phyloP scores from a whole-genome alignment of 345 rosid species.

The Rhodamnia argentea region DNA sequence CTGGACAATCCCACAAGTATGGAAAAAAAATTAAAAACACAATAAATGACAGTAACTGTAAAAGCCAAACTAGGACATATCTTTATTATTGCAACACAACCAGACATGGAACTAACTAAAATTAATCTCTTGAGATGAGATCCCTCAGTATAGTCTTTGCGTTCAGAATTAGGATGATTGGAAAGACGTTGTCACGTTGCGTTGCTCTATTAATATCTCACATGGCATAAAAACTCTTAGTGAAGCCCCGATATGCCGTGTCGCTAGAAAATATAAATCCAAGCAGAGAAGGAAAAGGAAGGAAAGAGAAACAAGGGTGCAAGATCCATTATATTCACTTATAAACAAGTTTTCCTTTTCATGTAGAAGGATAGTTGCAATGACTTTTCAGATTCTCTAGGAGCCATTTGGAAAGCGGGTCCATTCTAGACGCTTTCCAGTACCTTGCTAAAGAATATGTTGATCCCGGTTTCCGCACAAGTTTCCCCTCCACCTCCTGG shows the following conservation, averaged over 20 bases:
- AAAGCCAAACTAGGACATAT: not conserved
- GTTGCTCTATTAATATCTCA: not conserved
- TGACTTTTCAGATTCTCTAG: not conserved
- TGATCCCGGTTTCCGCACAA: conserved; percentile 92
- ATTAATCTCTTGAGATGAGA: not conserved
- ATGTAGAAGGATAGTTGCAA: not conserved
- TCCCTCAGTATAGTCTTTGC: not conserved
- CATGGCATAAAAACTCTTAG: not conserved
- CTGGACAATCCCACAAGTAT: conserved; percentile 13
- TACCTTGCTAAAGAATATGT: conserved; percentile 83
- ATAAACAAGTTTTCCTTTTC: not conserved
- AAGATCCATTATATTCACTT: not conserved
- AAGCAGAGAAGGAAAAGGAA: not conserved
- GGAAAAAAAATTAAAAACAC: not conserved
- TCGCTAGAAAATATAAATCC: not conserved
- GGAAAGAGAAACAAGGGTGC: not conserved
- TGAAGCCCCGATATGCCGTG: not conserved
- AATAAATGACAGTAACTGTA: not conserved
- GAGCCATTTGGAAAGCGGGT: not conserved
- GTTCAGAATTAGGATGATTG: not conserved
- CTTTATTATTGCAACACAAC: not conserved
- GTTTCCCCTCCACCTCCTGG: conserved; percentile 99
- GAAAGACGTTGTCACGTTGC: not conserved
- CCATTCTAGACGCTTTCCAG: not conserved
- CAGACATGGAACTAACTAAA: not conserved